Evolutionary conservation across 2,329 filamentous ascomycete species (phyloP), one percentile per base, ranked within the genome.

Genomic region (Sarocladiaceae sp.): DNA sequence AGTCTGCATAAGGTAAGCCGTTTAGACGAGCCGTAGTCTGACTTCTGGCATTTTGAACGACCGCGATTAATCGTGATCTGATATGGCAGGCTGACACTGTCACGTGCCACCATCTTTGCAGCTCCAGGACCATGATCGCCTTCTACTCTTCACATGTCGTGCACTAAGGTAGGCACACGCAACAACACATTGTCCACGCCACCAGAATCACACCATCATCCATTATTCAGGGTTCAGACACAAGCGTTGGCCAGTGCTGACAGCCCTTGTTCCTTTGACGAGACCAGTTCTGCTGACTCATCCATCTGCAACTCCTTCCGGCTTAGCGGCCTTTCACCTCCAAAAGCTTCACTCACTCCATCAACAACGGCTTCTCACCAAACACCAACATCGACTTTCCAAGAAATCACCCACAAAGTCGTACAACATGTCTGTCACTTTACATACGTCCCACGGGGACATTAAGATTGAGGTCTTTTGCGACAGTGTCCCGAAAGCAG

Each of bases 401-500:
- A 10, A 8, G 10, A 10, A 33, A 8, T 33, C 15, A 15, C 15
- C 8, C 29, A 15, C 29, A 10, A 10, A 10, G 29, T 33, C 8
- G 48, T 10, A 33, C 49, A 55, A 13, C 58, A 85, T 86, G 83
- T 86, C 83, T 12, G 80, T 85, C 56, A 86, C 83, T 11, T 80
- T 99, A 13, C 91, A 97, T 71, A 99, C 94, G 48, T 89, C 85
- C 49, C 80, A 87, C 51, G 94, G 94, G 66, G 87, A 94, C 71
- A 79, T 99, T 66, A 99, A 97, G 74, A 82, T 97, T 62, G 94
- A 97, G 70, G 77, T 99, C 59, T 97, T 97, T 74, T 97, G 93
- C 75, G 90, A 97, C 68, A 86, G 88, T 60, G 90, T 96, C 28
- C 94, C 94, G 56, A 92, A 93, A 69, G 96, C 94, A 0, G 87